These are phyloP conservation scores for Hippophae gyantsensis DNA, from an alignment of 306 rosid genomes.

Conservation along the genomic window DNA sequence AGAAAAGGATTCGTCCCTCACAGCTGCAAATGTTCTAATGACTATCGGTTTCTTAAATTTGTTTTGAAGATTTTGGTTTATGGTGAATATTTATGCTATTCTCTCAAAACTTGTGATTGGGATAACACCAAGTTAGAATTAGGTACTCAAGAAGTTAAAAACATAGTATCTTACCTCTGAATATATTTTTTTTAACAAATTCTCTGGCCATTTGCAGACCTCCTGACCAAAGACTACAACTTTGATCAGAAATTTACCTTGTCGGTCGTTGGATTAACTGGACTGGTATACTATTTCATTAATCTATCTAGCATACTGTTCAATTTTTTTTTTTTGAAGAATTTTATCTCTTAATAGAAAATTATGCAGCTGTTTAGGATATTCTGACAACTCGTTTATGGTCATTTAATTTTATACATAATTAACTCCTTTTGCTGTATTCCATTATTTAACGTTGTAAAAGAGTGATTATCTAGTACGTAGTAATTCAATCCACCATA, in stretches of 20 bases:
- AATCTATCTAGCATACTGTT: constrained; percentile 7
- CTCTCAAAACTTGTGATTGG: background rate
- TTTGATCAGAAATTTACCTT: constrained; percentile 72
- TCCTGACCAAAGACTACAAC: constrained; percentile 80
- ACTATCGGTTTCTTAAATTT: no score
- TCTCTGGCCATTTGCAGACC: constrained; percentile 41
- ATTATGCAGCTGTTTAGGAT: background rate
- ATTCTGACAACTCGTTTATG: no score
- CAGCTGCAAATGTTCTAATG: no score
- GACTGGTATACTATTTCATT: constrained; percentile 50
- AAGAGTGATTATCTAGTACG: no score
- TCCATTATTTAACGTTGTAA: no score
- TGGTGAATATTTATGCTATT: no score
- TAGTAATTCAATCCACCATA: no score
- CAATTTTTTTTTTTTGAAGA: constrained; percentile 2
- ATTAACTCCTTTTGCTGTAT: no score
- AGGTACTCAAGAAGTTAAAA: background rate
- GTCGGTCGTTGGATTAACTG: constrained; percentile 51
- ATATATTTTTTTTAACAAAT: background rate
- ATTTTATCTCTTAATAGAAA: constrained; percentile 5
- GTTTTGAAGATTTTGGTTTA: no score
- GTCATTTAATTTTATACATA: no score
- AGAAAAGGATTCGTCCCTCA: no score
- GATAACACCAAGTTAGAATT: background rate
- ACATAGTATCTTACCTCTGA: background rate